A percentile compares a stretch with the other conserved stretches of the same genome.
Conservation (phyloP, 78 protist species). For the Dictyostelium intermedium region DNA sequence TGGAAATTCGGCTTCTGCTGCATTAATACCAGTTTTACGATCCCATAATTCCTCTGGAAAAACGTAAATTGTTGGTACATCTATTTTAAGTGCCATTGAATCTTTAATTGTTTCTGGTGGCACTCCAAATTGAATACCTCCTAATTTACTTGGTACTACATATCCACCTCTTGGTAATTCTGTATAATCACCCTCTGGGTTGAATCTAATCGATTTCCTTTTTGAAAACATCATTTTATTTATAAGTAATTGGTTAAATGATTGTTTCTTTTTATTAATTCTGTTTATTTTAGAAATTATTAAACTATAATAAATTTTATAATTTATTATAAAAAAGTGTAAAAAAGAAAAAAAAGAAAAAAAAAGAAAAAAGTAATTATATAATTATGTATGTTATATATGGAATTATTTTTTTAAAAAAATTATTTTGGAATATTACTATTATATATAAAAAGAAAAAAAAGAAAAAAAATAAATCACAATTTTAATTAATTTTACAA, state of each 20-base stretch:
- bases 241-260: background rate
- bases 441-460: background rate
- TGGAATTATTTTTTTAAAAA: background rate
- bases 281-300: background rate
- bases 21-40: constrained; percentile 55
- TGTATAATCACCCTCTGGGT: constrained; percentile 24
- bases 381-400: background rate
- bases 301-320: background rate
- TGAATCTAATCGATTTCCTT: constrained; percentile 47
- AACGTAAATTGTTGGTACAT: constrained; percentile 73
- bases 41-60: constrained; percentile 76
- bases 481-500: background rate
- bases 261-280: background rate
- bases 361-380: too few species aligned
- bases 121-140: constrained; percentile 84
- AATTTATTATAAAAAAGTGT: background rate
- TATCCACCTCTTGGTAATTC: constrained; percentile 75
- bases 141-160: constrained; percentile 39
- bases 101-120: constrained; percentile 92
- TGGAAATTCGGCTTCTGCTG: constrained; percentile 84
- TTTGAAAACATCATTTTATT: constrained; percentile 22
- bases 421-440: too few species aligned
- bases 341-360: background rate
- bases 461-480: background rate
- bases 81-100: constrained; percentile 76